A percentile compares a stretch with the other conserved stretches of the same genome.
Evolutionary conservation across 2,329 filamentous ascomycete genomes (phyloP).

Genomic region (Pseudocercospora macadamiae): DNA sequence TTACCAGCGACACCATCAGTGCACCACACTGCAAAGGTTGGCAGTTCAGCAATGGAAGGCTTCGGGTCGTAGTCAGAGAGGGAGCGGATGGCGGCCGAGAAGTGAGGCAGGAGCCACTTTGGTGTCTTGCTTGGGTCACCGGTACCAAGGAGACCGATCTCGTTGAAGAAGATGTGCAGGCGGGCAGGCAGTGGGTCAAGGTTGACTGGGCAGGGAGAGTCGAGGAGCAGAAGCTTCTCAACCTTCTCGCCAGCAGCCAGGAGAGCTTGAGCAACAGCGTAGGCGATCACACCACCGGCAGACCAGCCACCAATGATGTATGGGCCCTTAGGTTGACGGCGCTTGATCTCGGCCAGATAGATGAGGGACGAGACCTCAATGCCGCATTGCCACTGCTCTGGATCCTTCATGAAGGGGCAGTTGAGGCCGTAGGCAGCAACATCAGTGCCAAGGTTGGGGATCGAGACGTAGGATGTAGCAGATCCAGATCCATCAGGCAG

Average conservation of each 20-base stretch:
- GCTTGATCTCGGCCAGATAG: slow-evolving; percentile 71
- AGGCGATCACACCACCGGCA: slow-evolving; percentile 59
- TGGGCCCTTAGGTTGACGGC: slow-evolving; percentile 67
- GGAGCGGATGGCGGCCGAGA: slow-evolving; percentile 68
- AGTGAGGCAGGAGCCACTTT: slow-evolving; percentile 74
- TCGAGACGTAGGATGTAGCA: slow-evolving; percentile 69
- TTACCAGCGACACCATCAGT: slow-evolving; percentile 71
- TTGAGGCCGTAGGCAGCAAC: slow-evolving; percentile 61
- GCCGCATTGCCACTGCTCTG: slow-evolving; percentile 66
- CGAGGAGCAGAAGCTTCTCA: slow-evolving; percentile 56
- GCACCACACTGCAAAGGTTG: slow-evolving; percentile 70
- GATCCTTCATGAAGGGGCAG: slow-evolving; percentile 72
- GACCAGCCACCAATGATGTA: slow-evolving; percentile 61
- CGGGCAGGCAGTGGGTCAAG: slow-evolving; percentile 55
- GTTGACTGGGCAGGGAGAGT: slow-evolving; percentile 57
- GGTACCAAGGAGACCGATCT: slow-evolving; percentile 71
- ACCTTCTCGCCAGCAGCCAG: slow-evolving; percentile 53
- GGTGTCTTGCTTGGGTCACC: slow-evolving; percentile 63
- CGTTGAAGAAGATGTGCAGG: slow-evolving; percentile 73
- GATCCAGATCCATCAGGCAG: slow-evolving; percentile 59
- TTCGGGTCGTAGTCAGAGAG: slow-evolving; percentile 70
- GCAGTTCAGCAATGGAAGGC: slow-evolving; percentile 64
- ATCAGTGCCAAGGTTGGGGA: slow-evolving; percentile 57
- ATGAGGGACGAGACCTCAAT: slow-evolving; percentile 67
- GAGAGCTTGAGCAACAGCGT: slow-evolving; percentile 54